Conservation (phyloP, 148 eudicot species). For the Bassia scoparia region DNA sequence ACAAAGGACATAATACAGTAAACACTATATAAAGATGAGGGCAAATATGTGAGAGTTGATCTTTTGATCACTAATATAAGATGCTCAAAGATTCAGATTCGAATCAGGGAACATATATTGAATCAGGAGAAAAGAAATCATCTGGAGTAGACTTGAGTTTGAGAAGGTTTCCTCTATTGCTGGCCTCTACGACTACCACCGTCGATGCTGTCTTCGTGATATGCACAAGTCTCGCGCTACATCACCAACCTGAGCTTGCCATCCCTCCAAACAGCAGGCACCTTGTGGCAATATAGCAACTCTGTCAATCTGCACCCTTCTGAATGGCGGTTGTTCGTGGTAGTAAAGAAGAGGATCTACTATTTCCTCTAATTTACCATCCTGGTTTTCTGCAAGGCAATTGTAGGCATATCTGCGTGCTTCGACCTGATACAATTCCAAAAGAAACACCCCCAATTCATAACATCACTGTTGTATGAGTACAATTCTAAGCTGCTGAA, state of each 20-base stretch:
- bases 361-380: slow-evolving; percentile 72
- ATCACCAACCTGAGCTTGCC: slow-evolving; percentile 59
- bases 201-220: slow-evolving; percentile 37
- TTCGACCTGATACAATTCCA: slow-evolving; percentile 60
- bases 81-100: neutral
- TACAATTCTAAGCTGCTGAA: slow-evolving; percentile 16
- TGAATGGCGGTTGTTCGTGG: slow-evolving; percentile 58
- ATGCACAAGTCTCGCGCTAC: slow-evolving; percentile 68
- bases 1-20: slow-evolving; percentile 3
- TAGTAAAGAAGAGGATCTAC: slow-evolving; percentile 67
- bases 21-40: neutral
- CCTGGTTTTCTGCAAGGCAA: slow-evolving; percentile 58
- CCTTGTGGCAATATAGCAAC: slow-evolving; percentile 67
- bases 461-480: slow-evolving; percentile 49
- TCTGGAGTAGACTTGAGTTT: slow-evolving; percentile 83
- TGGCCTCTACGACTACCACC: slow-evolving; percentile 53
- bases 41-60: neutral
- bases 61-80: neutral
- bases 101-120: slow-evolving; percentile 53
- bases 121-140: slow-evolving; percentile 92
- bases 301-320: slow-evolving; percentile 60
- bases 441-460: slow-evolving; percentile 58
- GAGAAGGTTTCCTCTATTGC: slow-evolving; percentile 77
- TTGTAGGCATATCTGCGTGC: slow-evolving; percentile 30
- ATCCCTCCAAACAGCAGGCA: slow-evolving; percentile 69